These are phyloP conservation scores for Saprolegnia diclina DNA, from an alignment of 352 stramenopile species.

Conservation along the genomic window DNA sequence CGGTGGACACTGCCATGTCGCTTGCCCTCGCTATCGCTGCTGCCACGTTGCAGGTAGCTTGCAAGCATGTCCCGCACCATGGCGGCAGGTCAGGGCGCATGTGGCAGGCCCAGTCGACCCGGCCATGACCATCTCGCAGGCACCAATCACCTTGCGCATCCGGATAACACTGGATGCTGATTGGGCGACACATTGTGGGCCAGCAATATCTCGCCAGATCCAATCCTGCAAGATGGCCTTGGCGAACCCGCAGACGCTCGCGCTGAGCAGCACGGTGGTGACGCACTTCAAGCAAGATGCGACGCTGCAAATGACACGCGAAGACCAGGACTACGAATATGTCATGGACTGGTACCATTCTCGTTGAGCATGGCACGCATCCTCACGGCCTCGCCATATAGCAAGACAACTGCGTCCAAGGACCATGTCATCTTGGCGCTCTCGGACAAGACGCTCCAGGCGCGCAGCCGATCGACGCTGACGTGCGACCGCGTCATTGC, in stretches of 20 bases:
- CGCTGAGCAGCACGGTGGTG: constrained; percentile 39
- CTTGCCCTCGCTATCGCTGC: background rate
- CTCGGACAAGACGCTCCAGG: constrained; percentile 23
- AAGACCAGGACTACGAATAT: constrained; percentile 84
- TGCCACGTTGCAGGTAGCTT: background rate
- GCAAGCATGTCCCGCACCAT: background rate
- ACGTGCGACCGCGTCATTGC: constrained; percentile 39
- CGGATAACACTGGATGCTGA: background rate
- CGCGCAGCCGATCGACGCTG: constrained; percentile 17
- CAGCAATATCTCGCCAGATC: background rate
- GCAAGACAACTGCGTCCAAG: constrained; percentile 55
- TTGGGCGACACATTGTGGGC: background rate
- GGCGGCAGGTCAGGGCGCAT: background rate
- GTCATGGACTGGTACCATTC: constrained; percentile 55
- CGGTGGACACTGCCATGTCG: background rate
- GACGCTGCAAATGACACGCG: constrained; percentile 37
- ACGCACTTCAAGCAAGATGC: constrained; percentile 46
- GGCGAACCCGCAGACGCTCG: background rate
- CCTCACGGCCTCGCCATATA: constrained; percentile 22
- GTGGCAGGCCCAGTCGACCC: too few species aligned
- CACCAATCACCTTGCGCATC: background rate
- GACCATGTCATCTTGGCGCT: constrained; percentile 31
- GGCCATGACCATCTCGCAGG: background rate
- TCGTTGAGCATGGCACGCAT: background rate
- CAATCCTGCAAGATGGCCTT: background rate